A percentile compares a stretch with the other conserved stretches of the same genome.
These are phyloP conservation scores for Protomyces pachydermus DNA, from an alignment of 1,139 yeast species.

Conservation along the genomic window DNA sequence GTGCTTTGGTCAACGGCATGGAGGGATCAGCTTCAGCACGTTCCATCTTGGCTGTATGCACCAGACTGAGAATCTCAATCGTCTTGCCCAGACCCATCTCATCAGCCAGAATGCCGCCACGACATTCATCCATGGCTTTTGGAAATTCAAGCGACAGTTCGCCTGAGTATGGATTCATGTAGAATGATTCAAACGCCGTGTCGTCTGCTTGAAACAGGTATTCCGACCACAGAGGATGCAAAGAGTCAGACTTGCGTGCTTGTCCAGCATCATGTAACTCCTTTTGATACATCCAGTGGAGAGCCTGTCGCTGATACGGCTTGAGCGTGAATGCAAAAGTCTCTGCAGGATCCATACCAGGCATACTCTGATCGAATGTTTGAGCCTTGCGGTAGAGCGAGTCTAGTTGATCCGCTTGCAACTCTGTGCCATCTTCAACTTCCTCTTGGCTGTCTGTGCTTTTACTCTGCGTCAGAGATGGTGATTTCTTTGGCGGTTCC, in stretches of 20 bases:
- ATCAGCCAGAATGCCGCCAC: slow-evolving; percentile 93
- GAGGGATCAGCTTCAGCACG: not conserved
- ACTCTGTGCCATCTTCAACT: slow-evolving; percentile 38
- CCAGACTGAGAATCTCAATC: slow-evolving; percentile 69
- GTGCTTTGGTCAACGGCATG: slow-evolving; percentile 7
- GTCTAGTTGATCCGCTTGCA: slow-evolving; percentile 61
- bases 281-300: slow-evolving; percentile 48
- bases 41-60: slow-evolving; percentile 42
- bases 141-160: slow-evolving; percentile 70
- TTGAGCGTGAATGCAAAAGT: slow-evolving; percentile 57
- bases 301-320: slow-evolving; percentile 61
- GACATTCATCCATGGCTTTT: slow-evolving; percentile 42
- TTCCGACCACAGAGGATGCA: slow-evolving; percentile 84
- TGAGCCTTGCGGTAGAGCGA: slow-evolving; percentile 64
- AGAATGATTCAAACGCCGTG: slow-evolving; percentile 45
- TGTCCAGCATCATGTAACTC: slow-evolving; percentile 43
- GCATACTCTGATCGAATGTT: slow-evolving; percentile 46
- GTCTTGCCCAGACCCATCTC: slow-evolving; percentile 98
- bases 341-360: slow-evolving; percentile 55
- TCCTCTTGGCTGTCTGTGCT: slow-evolving; percentile 9
- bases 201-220: slow-evolving; percentile 61
- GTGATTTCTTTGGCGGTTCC: slow-evolving; percentile 11
- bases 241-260: slow-evolving; percentile 45
- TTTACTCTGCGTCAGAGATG: not conserved
- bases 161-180: slow-evolving; percentile 78